Conservation (phyloP, 805 yeast genomes). For the Candida insectalens region DNA sequence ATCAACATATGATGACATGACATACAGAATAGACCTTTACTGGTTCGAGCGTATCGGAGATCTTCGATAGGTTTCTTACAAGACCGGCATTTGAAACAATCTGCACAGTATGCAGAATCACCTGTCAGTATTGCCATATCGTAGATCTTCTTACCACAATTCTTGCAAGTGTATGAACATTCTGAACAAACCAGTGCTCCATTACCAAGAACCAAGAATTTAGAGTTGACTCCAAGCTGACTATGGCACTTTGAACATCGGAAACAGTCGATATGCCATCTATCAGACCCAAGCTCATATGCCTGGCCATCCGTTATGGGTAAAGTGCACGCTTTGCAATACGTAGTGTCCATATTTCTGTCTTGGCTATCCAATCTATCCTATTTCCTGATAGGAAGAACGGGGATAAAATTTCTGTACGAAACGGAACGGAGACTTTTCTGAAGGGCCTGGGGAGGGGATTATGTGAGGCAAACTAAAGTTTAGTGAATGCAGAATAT, state of each 20-base stretch:
- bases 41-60: slow-evolving; percentile 82
- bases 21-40: slow-evolving; percentile 90
- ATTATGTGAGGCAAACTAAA: too few relatives aligned
- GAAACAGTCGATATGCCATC: slow-evolving; percentile 95
- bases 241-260: slow-evolving; percentile 77
- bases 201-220: slow-evolving; percentile 85
- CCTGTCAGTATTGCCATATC: slow-evolving; percentile 93
- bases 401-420: too few relatives aligned
- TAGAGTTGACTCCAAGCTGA: slow-evolving; percentile 76
- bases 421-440: too few relatives aligned
- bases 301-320: slow-evolving; percentile 86
- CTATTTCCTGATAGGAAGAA: too few relatives aligned
- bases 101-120: slow-evolving; percentile 87
- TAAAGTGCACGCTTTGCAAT: slow-evolving; percentile 30
- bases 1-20: slow-evolving; percentile 77
- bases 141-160: slow-evolving; percentile 79
- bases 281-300: slow-evolving; percentile 84
- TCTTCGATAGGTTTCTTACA: slow-evolving; percentile 84
- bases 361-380: too few relatives aligned
- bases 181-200: slow-evolving; percentile 85
- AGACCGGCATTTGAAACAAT: slow-evolving; percentile 82
- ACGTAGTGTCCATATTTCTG: background rate
- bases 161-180: slow-evolving; percentile 85
- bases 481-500: too few relatives aligned
- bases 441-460: too few relatives aligned